Base-by-base conservation (phyloP, 2,329 filamentous ascomycete genomes). In the Zasmidium cellare region DNA sequence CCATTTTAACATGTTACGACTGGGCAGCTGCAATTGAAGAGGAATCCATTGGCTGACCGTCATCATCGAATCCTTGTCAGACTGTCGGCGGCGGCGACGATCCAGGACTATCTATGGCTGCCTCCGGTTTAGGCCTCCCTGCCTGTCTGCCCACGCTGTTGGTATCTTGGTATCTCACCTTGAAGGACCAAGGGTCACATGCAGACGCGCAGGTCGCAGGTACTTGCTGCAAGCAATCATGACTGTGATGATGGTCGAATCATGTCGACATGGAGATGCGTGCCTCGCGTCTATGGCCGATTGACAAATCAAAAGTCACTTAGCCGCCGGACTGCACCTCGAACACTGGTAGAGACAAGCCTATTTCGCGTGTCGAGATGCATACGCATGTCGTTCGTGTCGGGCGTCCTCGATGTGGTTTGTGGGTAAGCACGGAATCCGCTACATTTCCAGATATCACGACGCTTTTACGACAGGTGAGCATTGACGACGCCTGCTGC, bases 191-290 rank as follows among this genome's bases (percentile, higher is more conserved):
- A 38, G 38, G 58, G 56, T 60, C 58, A 60, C 58, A 60, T 60
- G 58, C 52, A 53, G 38, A 25, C 50, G 45, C 51, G 52, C 54
- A 57, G 25, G 50, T 53, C 51, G 19, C 48, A 55, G 55, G 58
- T 60, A 54, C 35, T 41, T 58, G 31, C 58, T 60, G 58, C 55
- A 60, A 41, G 35, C 35, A 41, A 41, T 55, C 58, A 55, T 57
- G 47, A 60, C 53, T 55, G 25, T 11, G 25, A 35, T 49, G 51
- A 44, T 45, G 51, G 45, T 51, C 55, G 52, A 48, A 53, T 54
- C 54, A 44, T 53, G 35, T 41, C n/a, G 16, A 41, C 51, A 45
- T 55, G 45, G 23, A 54, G 6, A 5, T 41, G 35, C 35, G 35
- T 41, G 7, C 35, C 35, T 41, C 35, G 16, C n/a, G 35, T 41